Conservation (phyloP, 495 filamentous ascomycete genomes). For the Venustampulla echinocandica region DNA sequence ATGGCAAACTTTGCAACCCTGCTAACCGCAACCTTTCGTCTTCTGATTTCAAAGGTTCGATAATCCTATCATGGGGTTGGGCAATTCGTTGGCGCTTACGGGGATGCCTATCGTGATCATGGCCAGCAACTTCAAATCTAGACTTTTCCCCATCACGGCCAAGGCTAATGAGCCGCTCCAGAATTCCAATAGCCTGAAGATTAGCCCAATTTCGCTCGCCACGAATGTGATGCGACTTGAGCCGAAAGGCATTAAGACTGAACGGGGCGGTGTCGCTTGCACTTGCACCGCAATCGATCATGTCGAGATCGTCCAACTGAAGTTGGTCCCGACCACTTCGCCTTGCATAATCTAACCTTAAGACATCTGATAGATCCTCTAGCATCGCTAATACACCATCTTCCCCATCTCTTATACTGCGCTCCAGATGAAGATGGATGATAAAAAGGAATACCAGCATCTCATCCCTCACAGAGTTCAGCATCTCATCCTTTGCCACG, state of each 20-base stretch:
- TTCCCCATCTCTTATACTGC: conserved; percentile 27
- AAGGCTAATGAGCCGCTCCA: conserved; percentile 34
- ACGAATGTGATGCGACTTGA: conserved; percentile 33
- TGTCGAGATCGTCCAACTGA: conserved; percentile 64
- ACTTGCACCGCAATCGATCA: conserved; percentile 34
- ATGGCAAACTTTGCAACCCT: conserved; percentile 72
- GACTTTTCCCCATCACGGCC: conserved; percentile 8
- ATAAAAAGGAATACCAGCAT: conserved; percentile 63
- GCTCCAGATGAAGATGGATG: conserved; percentile 50
- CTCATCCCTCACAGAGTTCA: conserved; percentile 48
- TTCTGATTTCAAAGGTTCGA: conserved; percentile 48
- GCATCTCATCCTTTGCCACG: conserved; percentile 59
- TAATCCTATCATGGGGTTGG: conserved; percentile 49
- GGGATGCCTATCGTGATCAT: conserved; percentile 28
- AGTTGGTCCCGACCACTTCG: conserved; percentile 64
- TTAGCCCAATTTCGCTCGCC: conserved; percentile 47
- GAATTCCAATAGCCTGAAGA: conserved; percentile 39
- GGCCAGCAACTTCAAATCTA: conserved; percentile 17
- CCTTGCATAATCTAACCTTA: conserved; percentile 65
- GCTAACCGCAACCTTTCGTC: conserved; percentile 50
- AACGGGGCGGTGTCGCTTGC: conserved; percentile 33
- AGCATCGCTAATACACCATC: conserved; percentile 22
- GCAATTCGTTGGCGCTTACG: conserved; percentile 57
- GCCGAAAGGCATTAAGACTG: conserved; percentile 28
- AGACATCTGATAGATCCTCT: conserved; percentile 48